Percentiles rank a stretch among this genome's conserved stretches.
Conservation (phyloP, 306 rosid genomes). For the Dryas octopetala region DNA sequence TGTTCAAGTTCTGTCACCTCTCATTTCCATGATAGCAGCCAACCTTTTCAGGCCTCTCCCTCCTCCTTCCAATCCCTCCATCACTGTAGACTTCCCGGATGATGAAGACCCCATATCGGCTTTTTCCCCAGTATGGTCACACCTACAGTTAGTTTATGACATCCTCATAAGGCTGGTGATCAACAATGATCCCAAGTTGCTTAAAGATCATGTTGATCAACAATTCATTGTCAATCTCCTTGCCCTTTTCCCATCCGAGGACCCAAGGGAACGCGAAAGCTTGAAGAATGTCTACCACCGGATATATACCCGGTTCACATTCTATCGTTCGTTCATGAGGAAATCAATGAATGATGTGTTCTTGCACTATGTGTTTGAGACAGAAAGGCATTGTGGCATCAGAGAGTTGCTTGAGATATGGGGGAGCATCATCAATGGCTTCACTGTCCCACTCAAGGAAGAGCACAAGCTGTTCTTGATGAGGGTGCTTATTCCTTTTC, state of each 20-base stretch:
- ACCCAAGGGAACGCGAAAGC: constrained; percentile 68
- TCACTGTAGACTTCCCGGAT: constrained; percentile 38
- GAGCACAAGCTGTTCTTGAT: constrained; percentile 79
- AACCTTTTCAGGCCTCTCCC: constrained; percentile 79
- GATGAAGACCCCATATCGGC: constrained; percentile 58
- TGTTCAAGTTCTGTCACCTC: constrained; percentile 36
- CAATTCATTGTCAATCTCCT: constrained; percentile 56
- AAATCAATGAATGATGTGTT: constrained; percentile 69
- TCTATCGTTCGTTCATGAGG: constrained; percentile 63
- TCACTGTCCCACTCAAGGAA: constrained; percentile 83
- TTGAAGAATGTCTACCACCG: constrained; percentile 70
- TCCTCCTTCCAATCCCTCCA: constrained; percentile 46
- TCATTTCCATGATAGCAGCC: constrained; percentile 52
- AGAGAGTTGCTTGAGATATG: constrained; percentile 89
- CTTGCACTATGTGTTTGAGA: constrained; percentile 60
- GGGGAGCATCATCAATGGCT: constrained; percentile 85
- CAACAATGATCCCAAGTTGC: constrained; percentile 38
- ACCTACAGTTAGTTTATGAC: constrained; percentile 66
- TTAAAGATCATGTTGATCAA: constrained; percentile 37
- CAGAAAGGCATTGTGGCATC: constrained; percentile 65
- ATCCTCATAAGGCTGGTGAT: constrained; percentile 53
- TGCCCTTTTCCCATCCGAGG: constrained; percentile 71
- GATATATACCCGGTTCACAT: constrained; percentile 57
- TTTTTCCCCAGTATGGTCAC: constrained; percentile 60
- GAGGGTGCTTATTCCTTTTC: constrained; percentile 82